Percentiles rank a stretch among this genome's conserved stretches.
These are phyloP conservation scores for Zoysia japonica DNA, from an alignment of 176 grass and related monocot genomes.

Conservation along the genomic window DNA sequence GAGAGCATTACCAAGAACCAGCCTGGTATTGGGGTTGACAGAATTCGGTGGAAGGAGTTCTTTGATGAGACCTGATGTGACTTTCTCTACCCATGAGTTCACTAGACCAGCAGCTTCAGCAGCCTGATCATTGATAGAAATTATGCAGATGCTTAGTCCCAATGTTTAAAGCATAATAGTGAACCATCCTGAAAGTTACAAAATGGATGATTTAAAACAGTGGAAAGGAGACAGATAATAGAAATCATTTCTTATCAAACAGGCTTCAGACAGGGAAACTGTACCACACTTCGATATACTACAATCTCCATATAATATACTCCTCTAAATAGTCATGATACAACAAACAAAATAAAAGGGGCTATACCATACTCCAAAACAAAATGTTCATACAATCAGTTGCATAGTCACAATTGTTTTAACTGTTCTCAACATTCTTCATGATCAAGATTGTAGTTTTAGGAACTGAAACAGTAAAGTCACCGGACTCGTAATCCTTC, in stretches of 20 bases:
- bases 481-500: not conserved
- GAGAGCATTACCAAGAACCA: conserved; percentile 74
- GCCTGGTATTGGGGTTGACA: conserved; percentile 47
- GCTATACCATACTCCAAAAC: not conserved
- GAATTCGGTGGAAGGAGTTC: conserved; percentile 53
- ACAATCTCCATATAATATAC: not conserved
- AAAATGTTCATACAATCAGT: not conserved
- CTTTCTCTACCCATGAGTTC: conserved; percentile 71
- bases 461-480: not conserved
- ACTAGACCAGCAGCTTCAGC: conserved; percentile 55
- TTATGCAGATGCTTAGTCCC: conserved; percentile 6
- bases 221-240: not conserved
- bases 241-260: not conserved
- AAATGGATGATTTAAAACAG: not conserved
- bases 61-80: conserved; percentile 66
- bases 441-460: not conserved
- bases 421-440: not conserved
- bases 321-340: not conserved
- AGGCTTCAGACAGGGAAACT: not conserved
- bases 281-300: not conserved
- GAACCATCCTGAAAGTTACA: not conserved
- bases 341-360: not conserved
- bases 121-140: conserved; percentile 45
- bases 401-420: not conserved
- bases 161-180: not conserved